phyloP scores from a whole-genome alignment of 2,329 filamentous ascomycete genomes.

The Trichoderma sp. region DNA sequence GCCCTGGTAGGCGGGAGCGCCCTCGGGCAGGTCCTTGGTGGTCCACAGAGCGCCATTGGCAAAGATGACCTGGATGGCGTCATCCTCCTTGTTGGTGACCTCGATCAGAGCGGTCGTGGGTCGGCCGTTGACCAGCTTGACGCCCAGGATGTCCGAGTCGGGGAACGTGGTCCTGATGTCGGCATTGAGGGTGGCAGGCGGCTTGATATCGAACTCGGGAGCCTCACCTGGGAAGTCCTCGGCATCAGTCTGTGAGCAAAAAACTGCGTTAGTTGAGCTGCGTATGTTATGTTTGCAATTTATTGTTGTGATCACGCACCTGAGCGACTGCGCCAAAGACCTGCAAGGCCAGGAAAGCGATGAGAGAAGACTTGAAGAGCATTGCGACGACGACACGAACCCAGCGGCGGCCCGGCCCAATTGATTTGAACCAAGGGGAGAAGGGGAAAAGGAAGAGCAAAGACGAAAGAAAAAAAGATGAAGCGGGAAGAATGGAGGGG shows the following conservation, averaged over 20 bases:
- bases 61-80: conserved; percentile 71
- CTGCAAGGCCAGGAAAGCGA: conserved; percentile 70
- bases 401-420: conserved; percentile 10
- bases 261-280: neutral
- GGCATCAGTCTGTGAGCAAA: neutral
- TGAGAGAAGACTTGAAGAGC: conserved; percentile 70
- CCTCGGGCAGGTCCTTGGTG: conserved; percentile 51
- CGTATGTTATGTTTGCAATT: neutral
- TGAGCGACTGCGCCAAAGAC: conserved; percentile 64
- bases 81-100: conserved; percentile 78
- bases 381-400: conserved; percentile 45
- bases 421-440: conserved; percentile 10
- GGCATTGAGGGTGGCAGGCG: conserved; percentile 51
- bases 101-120: conserved; percentile 80
- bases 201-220: conserved; percentile 3
- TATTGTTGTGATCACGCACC: conserved; percentile 43
- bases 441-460: neutral
- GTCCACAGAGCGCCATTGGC: conserved; percentile 71
- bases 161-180: conserved; percentile 62
- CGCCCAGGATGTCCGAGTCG: conserved; percentile 81
- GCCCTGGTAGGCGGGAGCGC: conserved; percentile 44
- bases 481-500: neutral
- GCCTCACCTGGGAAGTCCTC: neutral
- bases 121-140: conserved; percentile 92
- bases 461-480: conserved; percentile 10